Base-by-base conservation (phyloP, 768 basidiomycete species). In the Russula sp. region DNA sequence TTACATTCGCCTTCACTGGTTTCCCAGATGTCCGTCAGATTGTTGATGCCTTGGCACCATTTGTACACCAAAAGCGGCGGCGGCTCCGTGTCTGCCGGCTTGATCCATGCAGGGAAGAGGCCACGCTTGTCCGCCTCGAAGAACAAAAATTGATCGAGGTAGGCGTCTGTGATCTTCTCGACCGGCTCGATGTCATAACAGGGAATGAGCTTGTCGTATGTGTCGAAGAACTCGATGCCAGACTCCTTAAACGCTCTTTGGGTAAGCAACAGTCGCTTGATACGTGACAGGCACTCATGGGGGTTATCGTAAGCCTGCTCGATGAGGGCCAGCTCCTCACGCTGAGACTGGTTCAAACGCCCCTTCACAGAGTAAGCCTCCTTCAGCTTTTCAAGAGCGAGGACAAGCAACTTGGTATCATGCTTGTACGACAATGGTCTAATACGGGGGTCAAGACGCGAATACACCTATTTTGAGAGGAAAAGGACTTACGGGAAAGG, bases 1-100 rank as follows among this genome's bases (percentile, higher is more conserved):
- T 93, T 90, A 75, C 94, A 98, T 77, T 98, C 96, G 66, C 97
- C 97, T 70, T 99, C 95, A 63, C 86, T 84, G 0, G 95, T 98
- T 77, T 98, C 97, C 97, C 97, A 99, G 45, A 99, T 86, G 63
- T 99, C 96, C 3, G 91, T 94, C 73, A 98, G 74, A 75, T 99
- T 99, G 77, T 98, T 98, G 80, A 98, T 95, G 47, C 97, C 97
- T 77, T 98, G 96, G 71, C 94, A 96, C 96, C 96, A 98, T 82
- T 98, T 98, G 79, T 98, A 98, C 37, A 98, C 95, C 37, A 98
- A 85, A 16, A 98, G 82, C 3, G 96, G 96, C 0, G 96, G 94
- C 3, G 96, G 96, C 71, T 98, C 96, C 0, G 93, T 95, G 70
- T 98, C 83, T 55, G 93, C 90, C 31, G 97, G 97, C 77, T 98